A percentile compares a stretch with the other conserved stretches of the same genome.
phyloP scores from a whole-genome alignment of 371 early-diverging fungal species.

The Blastocladiella emersonii region DNA sequence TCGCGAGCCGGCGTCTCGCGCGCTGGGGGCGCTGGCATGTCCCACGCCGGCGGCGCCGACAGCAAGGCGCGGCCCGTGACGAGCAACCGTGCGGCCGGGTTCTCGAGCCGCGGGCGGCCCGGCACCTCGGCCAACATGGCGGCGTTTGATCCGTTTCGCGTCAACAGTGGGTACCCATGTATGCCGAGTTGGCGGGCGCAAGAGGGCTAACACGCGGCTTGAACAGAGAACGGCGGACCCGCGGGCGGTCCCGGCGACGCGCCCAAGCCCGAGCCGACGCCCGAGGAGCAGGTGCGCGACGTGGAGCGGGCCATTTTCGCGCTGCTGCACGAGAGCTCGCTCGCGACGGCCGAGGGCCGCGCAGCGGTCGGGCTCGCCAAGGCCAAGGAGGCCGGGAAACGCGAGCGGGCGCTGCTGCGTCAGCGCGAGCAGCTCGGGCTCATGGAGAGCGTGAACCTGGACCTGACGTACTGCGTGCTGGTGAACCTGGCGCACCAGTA shows the following conservation, averaged over 20 bases:
- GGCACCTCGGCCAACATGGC: not conserved
- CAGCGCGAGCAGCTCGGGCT: slow-evolving; percentile 31
- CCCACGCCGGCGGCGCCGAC: not conserved
- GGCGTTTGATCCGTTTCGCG: not conserved
- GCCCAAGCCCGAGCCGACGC: not conserved
- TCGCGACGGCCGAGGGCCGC: not conserved
- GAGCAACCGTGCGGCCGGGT: not conserved
- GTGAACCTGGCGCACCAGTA: slow-evolving; percentile 37
- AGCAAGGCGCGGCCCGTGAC: not conserved
- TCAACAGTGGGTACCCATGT: too few species aligned
- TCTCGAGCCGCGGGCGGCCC: not conserved
- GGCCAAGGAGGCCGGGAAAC: slow-evolving; percentile 39
- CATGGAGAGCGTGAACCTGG: slow-evolving; percentile 19
- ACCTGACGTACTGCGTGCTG: slow-evolving; percentile 35
- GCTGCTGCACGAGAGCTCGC: not conserved
- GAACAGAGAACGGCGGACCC: too few species aligned
- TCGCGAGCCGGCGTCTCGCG: too few species aligned
- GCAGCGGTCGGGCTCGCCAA: slow-evolving; percentile 22
- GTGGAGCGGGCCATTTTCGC: not conserved
- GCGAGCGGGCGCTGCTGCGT: slow-evolving; percentile 27
- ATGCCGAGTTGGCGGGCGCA: too few species aligned
- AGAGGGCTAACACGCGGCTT: too few species aligned
- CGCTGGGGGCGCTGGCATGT: too few species aligned
- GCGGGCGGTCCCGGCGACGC: not conserved
- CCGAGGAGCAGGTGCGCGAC: not conserved